phyloP scores from a whole-genome alignment of 2,329 filamentous ascomycete genomes.

The Botrytis deweyae region DNA sequence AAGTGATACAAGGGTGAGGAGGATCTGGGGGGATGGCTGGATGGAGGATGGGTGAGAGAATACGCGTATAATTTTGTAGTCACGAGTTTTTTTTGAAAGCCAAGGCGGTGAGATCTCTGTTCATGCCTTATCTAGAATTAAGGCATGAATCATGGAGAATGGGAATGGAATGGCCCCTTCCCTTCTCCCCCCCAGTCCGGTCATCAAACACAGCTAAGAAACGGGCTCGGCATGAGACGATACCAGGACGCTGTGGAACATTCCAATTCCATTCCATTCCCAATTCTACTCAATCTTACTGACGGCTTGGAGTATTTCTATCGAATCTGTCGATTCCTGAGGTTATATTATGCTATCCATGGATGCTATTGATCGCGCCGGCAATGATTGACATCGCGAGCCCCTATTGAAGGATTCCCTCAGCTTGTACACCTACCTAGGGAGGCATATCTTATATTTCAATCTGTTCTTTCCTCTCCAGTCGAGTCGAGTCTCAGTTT shows the following conservation, averaged over 20 bases:
- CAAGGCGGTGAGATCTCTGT: neutral
- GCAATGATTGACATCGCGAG: neutral
- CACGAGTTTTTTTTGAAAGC: neutral
- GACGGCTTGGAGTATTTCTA: neutral
- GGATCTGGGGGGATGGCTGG: neutral
- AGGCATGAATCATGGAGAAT: neutral
- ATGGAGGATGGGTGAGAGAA: neutral
- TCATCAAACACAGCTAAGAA: slow-evolving; percentile 2
- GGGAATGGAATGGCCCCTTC: neutral
- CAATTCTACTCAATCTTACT: neutral
- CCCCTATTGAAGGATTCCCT: neutral
- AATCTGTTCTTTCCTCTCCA: neutral
- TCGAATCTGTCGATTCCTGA: neutral
- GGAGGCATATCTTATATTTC: neutral
- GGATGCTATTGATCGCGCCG: neutral
- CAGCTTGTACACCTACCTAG: neutral
- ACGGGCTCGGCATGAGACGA: neutral
- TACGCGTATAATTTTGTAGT: neutral
- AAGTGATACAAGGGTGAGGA: slow-evolving; percentile 6
- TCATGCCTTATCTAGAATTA: neutral
- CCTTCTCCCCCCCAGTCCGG: neutral
- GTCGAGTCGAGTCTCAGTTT: slow-evolving; percentile 1
- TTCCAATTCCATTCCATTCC: neutral
- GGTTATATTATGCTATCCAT: neutral
- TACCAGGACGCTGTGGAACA: neutral